Evolutionary conservation across 345 rosid species (phyloP).

Genomic region (Rhizophora apiculata): DNA sequence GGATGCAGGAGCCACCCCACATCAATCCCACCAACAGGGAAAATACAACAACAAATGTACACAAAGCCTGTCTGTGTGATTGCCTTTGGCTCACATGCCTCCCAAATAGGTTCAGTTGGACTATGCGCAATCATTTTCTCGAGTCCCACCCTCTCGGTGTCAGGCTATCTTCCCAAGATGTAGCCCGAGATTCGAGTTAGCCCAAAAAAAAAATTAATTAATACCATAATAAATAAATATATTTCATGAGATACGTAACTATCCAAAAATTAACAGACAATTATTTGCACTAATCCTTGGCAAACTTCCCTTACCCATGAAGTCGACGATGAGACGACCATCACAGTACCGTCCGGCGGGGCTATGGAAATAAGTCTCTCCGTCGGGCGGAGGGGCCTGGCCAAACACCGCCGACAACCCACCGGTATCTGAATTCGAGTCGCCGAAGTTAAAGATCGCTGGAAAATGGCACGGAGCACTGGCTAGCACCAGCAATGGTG

Average conservation of each 20-base stretch:
- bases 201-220: too few species aligned
- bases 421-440: slow-evolving; percentile 93
- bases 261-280: not conserved
- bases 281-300: not conserved
- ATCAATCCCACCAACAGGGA: not conserved
- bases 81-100: not conserved
- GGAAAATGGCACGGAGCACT: slow-evolving; percentile 31
- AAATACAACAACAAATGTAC: not conserved
- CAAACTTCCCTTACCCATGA: slow-evolving; percentile 46
- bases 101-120: not conserved
- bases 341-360: slow-evolving; percentile 85
- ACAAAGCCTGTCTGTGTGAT: too few species aligned
- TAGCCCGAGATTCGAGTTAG: too few species aligned
- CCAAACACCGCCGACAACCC: slow-evolving; percentile 83
- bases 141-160: too few species aligned
- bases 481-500: slow-evolving; percentile 6
- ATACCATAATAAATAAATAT: not conserved
- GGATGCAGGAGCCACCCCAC: not conserved
- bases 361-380: slow-evolving; percentile 57
- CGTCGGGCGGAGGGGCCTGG: slow-evolving; percentile 68
- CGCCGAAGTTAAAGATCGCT: slow-evolving; percentile 87
- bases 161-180: too few species aligned
- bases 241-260: not conserved
- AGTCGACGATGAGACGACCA: slow-evolving; percentile 85
- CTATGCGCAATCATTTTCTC: too few species aligned